These are phyloP conservation scores for Kazachstania africana DNA, from an alignment of 805 yeast genomes.

Conservation along the genomic window DNA sequence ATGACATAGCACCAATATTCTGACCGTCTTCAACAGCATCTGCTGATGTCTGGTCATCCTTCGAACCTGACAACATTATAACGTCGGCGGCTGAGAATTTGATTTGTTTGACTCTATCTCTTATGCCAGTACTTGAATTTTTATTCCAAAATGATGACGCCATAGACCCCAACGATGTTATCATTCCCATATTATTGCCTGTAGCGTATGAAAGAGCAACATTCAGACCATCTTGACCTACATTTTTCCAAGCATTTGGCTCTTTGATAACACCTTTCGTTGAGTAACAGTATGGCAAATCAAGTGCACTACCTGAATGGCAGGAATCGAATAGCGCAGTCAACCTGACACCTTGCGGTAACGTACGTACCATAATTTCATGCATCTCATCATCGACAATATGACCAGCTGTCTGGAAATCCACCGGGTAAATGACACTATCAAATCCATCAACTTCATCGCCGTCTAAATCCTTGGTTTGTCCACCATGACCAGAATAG, in stretches of 20 bases:
- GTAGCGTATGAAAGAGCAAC: constrained; percentile 49
- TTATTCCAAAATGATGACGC: constrained; percentile 33
- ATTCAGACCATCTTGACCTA: constrained; percentile 52
- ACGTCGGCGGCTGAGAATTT: constrained; percentile 72
- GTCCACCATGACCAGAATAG: constrained; percentile 83
- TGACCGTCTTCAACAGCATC: constrained; percentile 64
- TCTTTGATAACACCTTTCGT: constrained; percentile 77
- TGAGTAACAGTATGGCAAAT: constrained; percentile 69
- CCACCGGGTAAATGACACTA: constrained; percentile 64
- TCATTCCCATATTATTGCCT: constrained; percentile 39
- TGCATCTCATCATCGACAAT: constrained; percentile 69
- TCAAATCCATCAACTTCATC: constrained; percentile 69
- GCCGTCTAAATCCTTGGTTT: constrained; percentile 53
- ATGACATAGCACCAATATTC: constrained; percentile 79
- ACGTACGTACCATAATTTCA: constrained; percentile 53
- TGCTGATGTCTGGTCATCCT: constrained; percentile 75
- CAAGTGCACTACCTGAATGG: constrained; percentile 76
- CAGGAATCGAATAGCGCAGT: constrained; percentile 80
- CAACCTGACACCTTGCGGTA: constrained; percentile 62
- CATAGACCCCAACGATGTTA: constrained; percentile 33
- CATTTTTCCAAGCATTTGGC: constrained; percentile 65
- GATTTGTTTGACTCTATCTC: constrained; percentile 36
- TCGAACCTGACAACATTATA: constrained; percentile 67
- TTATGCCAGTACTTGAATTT: constrained; percentile 25
- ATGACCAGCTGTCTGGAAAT: constrained; percentile 54